phyloP scores from a whole-genome alignment of 345 rosid genomes.

The Moricandia moricandioides region DNA sequence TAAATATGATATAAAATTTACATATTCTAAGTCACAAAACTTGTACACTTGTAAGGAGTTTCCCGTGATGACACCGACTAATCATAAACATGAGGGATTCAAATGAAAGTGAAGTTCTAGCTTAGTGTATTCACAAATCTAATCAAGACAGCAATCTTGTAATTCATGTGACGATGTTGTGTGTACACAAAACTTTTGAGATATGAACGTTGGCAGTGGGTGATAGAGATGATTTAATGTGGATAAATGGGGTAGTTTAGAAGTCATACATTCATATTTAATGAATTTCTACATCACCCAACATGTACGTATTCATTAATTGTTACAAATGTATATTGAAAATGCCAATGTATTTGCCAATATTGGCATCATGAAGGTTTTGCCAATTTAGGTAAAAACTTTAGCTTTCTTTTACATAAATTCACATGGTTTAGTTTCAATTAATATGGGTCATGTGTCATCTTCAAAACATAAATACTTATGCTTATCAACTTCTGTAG shows the following conservation, averaged over 20 bases:
- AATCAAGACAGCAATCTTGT: background rate
- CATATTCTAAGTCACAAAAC: conserved; percentile 2
- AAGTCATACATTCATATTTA: conserved; percentile 17
- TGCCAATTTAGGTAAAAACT: background rate
- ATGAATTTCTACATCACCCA: conserved; percentile 14
- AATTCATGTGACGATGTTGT: conserved; percentile 11
- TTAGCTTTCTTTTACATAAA: background rate
- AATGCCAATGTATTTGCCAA: conserved; percentile 13
- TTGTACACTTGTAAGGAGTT: background rate
- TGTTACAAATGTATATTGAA: background rate
- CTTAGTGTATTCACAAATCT: background rate
- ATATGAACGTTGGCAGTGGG: background rate
- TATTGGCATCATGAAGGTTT: conserved; percentile 3
- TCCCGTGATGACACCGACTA: background rate
- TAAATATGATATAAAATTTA: background rate
- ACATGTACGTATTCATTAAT: conserved; percentile 10
- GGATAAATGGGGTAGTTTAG: conserved; percentile 13
- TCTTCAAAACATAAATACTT: conserved; percentile 4
- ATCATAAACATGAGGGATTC: background rate
- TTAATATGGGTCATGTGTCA: background rate
- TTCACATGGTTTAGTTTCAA: conserved; percentile 23
- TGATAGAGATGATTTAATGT: conserved; percentile 26
- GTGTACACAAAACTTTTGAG: background rate
- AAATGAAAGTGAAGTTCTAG: background rate
- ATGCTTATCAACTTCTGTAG: conserved; percentile 11